Evolutionary conservation across 164 flowering plant species (phyloP), one percentile per base, ranked within the genome.

Genomic region (Aristolochia californica): DNA sequence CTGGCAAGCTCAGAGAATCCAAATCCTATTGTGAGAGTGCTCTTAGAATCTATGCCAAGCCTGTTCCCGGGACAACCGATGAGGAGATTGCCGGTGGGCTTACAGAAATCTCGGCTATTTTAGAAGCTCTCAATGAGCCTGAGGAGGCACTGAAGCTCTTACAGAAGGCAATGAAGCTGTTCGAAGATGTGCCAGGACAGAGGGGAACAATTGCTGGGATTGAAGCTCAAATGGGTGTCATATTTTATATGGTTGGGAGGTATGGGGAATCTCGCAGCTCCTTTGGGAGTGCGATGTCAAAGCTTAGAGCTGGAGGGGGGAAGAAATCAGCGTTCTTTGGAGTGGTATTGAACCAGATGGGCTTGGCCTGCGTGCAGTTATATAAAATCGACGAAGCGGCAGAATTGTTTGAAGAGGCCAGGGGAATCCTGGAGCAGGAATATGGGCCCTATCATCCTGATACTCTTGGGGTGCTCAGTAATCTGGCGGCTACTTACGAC

Each of bases 401-500:
- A 21, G 96, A 83, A 63, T 70, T 94, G 71, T 90, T 90, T 74
- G 95, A 87, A 76, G 95, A 87, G 69, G 96, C 97, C 18, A 80
- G 90, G 63, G 85, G 64, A 38, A 80, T 90, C 57, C 69, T 93
- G 53, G 96, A 90, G 66, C 82, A 81, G 68, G 96, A 87, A 65
- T 85, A 90, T 67, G 96, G 96, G 10, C 78, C 88, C 4, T 85
- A 83, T 59, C 95, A 93, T 66, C 96, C 83, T 63, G 99, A 93
- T 68, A 85, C 97, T 0, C 81, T 93, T 61, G 97, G 97, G 34
- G 85, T 90, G 14, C 90, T 87, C 59, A 83, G 95, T 77, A 93
- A 89, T 72, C 97, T 93, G 28, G 99, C 97, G 0, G 97, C 96
- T 21, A 87, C 93, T 30, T 93, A 89, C 77, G 99, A 90, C 75